Evolutionary conservation across 164 flowering plant species (phyloP).

Genomic region (Macadamia integrifolia): DNA sequence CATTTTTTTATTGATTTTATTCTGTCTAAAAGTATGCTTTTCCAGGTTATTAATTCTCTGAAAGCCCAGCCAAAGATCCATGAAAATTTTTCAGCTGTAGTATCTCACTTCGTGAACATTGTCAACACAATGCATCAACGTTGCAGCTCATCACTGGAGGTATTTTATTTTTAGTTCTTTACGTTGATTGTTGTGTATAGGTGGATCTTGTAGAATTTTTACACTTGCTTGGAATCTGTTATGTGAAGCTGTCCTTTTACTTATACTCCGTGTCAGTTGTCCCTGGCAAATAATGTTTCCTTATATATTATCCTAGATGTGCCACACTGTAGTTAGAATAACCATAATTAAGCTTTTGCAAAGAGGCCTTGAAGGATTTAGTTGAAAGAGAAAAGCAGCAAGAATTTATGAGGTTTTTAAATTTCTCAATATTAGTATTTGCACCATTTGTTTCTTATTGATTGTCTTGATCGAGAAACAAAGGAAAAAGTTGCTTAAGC

Average conservation of each 20-base stretch:
- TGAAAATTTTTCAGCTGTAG: constrained; percentile 40
- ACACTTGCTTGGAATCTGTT: neutral
- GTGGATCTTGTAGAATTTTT: neutral
- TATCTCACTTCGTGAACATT: constrained; percentile 66
- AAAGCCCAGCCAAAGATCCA: constrained; percentile 67
- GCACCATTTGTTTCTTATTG: neutral
- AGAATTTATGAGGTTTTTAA: neutral
- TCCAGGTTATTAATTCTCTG: constrained; percentile 74
- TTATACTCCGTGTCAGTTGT: no score
- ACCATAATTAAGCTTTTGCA: neutral
- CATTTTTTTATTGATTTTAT: neutral
- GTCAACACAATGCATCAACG: constrained; percentile 76
- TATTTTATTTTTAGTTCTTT: constrained; percentile 15
- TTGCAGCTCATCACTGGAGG: constrained; percentile 83
- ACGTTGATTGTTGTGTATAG: neutral
- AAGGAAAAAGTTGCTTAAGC: neutral
- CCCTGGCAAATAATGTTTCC: no score
- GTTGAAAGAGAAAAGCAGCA: neutral
- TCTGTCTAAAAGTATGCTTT: neutral
- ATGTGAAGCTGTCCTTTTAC: no score
- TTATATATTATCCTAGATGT: no score
- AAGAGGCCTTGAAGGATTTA: neutral
- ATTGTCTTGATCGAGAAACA: neutral
- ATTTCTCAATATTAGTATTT: neutral
- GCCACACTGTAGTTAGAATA: neutral